Percentiles rank a stretch among this genome's conserved stretches.
These are phyloP conservation scores for Andrographis paniculata DNA, from an alignment of 305 asterid species.

Conservation along the genomic window DNA sequence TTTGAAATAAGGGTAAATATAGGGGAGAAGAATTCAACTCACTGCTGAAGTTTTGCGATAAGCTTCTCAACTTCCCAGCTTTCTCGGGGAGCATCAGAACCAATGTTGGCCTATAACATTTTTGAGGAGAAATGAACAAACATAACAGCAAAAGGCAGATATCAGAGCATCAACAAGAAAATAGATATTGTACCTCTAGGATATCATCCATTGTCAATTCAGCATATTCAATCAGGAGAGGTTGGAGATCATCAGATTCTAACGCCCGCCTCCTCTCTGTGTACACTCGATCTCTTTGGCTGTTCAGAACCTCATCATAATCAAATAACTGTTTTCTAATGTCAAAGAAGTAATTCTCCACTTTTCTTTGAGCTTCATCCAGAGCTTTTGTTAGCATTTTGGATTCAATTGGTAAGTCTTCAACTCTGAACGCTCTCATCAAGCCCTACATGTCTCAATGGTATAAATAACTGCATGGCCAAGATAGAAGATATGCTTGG, in stretches of 20 bases:
- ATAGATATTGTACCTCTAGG: slow-evolving; percentile 49
- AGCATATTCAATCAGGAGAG: slow-evolving; percentile 90
- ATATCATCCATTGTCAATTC: slow-evolving; percentile 98
- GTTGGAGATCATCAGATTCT: slow-evolving; percentile 79
- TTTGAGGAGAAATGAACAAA: slow-evolving; percentile 14
- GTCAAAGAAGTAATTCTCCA: slow-evolving; percentile 96
- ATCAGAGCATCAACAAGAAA: slow-evolving; percentile 15
- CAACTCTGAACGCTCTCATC: slow-evolving; percentile 99
- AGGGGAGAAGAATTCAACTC: slow-evolving; percentile 23
- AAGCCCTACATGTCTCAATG: slow-evolving; percentile 52
- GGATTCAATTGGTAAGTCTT: slow-evolving; percentile 97
- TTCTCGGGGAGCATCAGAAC: slow-evolving; percentile 75
- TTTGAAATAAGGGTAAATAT: too few relatives aligned
- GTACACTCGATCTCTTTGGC: slow-evolving; percentile 96
- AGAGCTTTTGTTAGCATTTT: slow-evolving; percentile 96
- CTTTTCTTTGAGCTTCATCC: slow-evolving; percentile 99
- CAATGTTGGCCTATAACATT: slow-evolving; percentile 71
- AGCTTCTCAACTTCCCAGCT: slow-evolving; percentile 95
- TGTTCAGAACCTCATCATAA: slow-evolving; percentile 92
- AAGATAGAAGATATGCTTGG: slow-evolving; percentile 14
- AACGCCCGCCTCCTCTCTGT: slow-evolving; percentile 95
- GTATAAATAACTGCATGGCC: slow-evolving; percentile 17
- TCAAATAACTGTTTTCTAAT: slow-evolving; percentile 91
- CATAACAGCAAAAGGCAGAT: slow-evolving; percentile 15
- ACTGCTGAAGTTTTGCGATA: slow-evolving; percentile 83